Percentiles rank a stretch among this genome's conserved stretches.
Conservation (phyloP, 202 grass and related monocot species). For the Zoysia matrella region DNA sequence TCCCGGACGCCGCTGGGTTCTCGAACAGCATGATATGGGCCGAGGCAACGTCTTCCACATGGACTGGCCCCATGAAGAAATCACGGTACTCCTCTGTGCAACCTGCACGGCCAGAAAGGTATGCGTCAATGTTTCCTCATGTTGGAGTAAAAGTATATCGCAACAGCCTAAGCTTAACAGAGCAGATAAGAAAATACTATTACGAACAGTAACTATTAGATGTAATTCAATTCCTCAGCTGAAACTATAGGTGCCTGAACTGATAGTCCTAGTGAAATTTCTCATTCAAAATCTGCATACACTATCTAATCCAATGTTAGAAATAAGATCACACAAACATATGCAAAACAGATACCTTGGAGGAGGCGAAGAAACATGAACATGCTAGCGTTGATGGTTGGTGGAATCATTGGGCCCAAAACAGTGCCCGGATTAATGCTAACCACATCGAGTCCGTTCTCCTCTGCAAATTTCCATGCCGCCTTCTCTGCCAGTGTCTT, state of each 20-base stretch:
- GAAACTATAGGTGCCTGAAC: not conserved
- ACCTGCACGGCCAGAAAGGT: conserved; percentile 50
- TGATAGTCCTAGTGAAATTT: not conserved
- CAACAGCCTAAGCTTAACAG: not conserved
- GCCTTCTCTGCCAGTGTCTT: conserved; percentile 89
- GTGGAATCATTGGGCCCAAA: conserved; percentile 72
- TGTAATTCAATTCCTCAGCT: not conserved
- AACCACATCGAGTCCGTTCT: conserved; percentile 69
- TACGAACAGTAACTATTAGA: not conserved
- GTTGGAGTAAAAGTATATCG: not conserved
- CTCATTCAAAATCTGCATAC: not conserved
- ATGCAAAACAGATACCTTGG: conserved; percentile 45
- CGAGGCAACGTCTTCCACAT: conserved; percentile 80
- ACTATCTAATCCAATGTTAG: not conserved
- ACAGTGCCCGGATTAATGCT: conserved; percentile 79
- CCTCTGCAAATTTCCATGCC: conserved; percentile 86
- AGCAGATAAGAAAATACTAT: not conserved
- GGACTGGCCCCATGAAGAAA: conserved; percentile 76
- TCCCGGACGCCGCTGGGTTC: conserved; percentile 69
- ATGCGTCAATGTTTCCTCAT: conserved; percentile 17
- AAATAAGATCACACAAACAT: not conserved
- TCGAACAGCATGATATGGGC: conserved; percentile 77
- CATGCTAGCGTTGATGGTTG: conserved; percentile 78
- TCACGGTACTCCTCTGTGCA: conserved; percentile 67
- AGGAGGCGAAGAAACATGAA: conserved; percentile 63